A percentile compares a stretch with the other conserved stretches of the same genome.
Conservation (phyloP, 495 filamentous ascomycete genomes). For the Alectoria sarmentosa region DNA sequence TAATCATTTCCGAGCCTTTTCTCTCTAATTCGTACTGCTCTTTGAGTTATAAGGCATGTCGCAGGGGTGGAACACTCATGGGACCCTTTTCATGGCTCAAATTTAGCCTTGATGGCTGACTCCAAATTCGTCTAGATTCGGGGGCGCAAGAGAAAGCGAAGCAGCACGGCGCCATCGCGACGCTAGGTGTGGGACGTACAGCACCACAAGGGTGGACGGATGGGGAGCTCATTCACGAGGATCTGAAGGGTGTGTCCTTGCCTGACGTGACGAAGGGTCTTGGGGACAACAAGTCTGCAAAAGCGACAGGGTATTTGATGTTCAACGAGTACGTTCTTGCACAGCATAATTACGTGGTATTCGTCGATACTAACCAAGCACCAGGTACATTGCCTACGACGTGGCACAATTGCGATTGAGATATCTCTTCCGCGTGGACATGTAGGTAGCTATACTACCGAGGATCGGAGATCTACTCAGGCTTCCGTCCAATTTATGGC, state of each 20-base stretch:
- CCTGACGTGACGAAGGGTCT: conserved; percentile 23
- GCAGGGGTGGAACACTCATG: too few species aligned
- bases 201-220: conserved; percentile 70
- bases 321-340: conserved; percentile 46
- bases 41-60: too few species aligned
- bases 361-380: not conserved
- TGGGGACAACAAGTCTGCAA: conserved; percentile 24
- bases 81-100: too few species aligned
- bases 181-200: conserved; percentile 54
- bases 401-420: conserved; percentile 68
- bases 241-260: conserved; percentile 59
- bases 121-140: conserved; percentile 7
- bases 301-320: conserved; percentile 22
- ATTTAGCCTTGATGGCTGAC: too few species aligned
- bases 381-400: conserved; percentile 57
- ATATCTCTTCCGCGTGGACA: conserved; percentile 62
- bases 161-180: conserved; percentile 52
- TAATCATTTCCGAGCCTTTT: too few species aligned
- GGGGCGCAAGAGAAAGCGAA: conserved; percentile 56
- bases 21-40: too few species aligned
- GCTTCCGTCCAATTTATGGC: too few species aligned
- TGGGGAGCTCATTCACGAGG: conserved; percentile 53
- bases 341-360: not conserved
- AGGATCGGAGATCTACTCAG: not conserved
- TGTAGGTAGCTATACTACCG: conserved; percentile 10